Base-by-base conservation (phyloP, 257 asterid genomes). In the Linaria vulgaris region DNA sequence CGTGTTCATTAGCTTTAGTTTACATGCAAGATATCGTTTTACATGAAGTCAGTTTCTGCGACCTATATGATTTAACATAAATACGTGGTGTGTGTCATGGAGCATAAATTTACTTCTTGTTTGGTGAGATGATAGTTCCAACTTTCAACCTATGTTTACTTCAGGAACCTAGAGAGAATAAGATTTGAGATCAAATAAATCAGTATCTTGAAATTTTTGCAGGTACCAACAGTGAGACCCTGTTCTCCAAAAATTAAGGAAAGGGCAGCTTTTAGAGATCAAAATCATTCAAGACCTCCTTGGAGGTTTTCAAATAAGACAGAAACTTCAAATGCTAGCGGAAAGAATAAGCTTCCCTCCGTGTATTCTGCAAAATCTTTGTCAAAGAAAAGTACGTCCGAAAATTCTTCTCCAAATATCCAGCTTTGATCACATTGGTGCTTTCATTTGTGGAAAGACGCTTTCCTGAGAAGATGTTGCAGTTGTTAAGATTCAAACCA, bases 371-470 rank as follows among this genome's bases (percentile, higher is more conserved):
- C 69, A 27, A 90, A 74, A 77, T 58, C 74, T 20, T 56, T 17
- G 62, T 47, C 67, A 0, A 77, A 37, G 67, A 81, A 61, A 47
- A 69, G 25, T 24, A 58, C 21, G 72, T 66, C 12, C 27, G 94
- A 86, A 74, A 87, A 83, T 70, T 76, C 79, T 68, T 79, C 83
- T 53, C 92, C 96, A 60, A 85, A 87, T 73, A 71, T 90, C 64
- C 84, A 62, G 73, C 49, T 59, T 67, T 76, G 70, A 77, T 67
- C 17, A 41, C 61, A 24, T 27, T 37, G 23, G 46, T 64, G 51
- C 34, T 58, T 24, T 53, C 34, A 25, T 20, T 22, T 8, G 55
- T 23, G 53, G 19, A 20, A 19, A 12, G 16, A 63, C 10, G 10
- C 41, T 34, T 34, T 34, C 41, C 41, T 57, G 30, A 10, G 31